Base-by-base conservation (phyloP, 345 rosid species). In the Populus deltoides region DNA sequence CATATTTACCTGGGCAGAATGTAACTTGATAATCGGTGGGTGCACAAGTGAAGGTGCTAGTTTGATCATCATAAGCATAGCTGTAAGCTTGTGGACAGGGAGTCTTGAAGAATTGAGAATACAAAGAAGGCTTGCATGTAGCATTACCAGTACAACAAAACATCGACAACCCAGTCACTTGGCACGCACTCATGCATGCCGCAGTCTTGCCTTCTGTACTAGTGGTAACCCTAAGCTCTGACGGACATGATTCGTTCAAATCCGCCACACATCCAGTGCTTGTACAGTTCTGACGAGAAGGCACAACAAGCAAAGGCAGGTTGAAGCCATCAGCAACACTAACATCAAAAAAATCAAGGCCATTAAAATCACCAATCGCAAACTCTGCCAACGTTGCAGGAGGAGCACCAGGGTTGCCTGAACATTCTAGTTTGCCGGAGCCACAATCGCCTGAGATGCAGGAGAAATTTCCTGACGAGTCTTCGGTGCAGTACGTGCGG, bases 311-410 rank as follows among this genome's bases (percentile, higher is more conserved):
- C 88, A 95, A 36, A 8, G 98, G 93, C 27, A 95, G 88, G 84
- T 95, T 95, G 91, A 90, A 95, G 51, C 99, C 99, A 65, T 93
- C 98, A 1, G 92, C 99, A 65, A 95, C 86, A 77, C 99, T 95
- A 0, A 93, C 94, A 71, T 92, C 97, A 66, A 86, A 95, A 83
- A 69, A 92, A 77, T 95, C 99, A 0, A 87, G 83, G 0, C 93
- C 95, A 0, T 88, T 90, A n/a, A 73, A 80, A 13, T 94, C 94
- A 77, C 87, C 86, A 7, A 92, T 86, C 47, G 85, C 88, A 85
- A 95, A 92, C 71, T 93, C 97, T 2, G 93, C 94, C 0, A 93
- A 85, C 0, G 98, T 92, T 7, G 94, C 92, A 1, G 99, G 99
- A 1, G 94, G 96, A 6, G 80, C 36, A 33, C 36, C 98, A 16